phyloP scores from a whole-genome alignment of 768 basidiomycete genomes.

The Kwoniella shandongensis region DNA sequence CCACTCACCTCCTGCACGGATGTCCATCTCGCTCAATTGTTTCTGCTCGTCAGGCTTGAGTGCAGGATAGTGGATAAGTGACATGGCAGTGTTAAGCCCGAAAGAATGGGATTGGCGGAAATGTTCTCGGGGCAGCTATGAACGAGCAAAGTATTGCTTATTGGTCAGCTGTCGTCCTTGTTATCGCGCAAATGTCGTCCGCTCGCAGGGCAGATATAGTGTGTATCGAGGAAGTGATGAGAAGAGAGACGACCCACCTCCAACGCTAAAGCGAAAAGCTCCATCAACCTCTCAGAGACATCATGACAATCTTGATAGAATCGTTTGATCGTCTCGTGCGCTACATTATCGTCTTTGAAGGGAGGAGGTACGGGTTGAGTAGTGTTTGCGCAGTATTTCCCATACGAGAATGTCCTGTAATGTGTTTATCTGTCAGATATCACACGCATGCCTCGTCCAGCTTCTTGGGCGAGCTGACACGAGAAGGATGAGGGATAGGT shows the following conservation, averaged over 20 bases:
- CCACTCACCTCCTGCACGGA: constrained; percentile 22
- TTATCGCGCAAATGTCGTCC: too few relatives aligned
- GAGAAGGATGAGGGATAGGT: background rate
- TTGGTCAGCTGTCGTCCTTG: background rate
- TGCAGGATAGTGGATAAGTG: constrained; percentile 23
- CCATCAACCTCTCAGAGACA: constrained; percentile 18
- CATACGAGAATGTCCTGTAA: constrained; percentile 21
- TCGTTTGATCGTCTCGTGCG: constrained; percentile 4
- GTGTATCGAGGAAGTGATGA: too few relatives aligned
- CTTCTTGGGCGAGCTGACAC: too few relatives aligned
- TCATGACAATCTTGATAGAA: constrained; percentile 26
- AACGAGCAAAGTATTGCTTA: background rate
- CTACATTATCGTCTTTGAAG: constrained; percentile 1
- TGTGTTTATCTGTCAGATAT: background rate
- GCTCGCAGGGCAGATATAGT: too few relatives aligned
- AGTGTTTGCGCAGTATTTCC: constrained; percentile 16
- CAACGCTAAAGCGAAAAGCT: constrained; percentile 26
- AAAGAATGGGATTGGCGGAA: constrained; percentile 23
- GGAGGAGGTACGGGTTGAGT: constrained; percentile 20
- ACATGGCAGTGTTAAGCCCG: constrained; percentile 22
- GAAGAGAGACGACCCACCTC: constrained; percentile 8
- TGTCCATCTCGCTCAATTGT: constrained; percentile 12
- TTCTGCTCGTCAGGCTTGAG: constrained; percentile 4
- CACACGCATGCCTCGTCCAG: background rate
- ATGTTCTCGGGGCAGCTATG: constrained; percentile 23